Evolutionary conservation across 371 early-diverging fungal species (phyloP).

Genomic region (Mucor racemosus): DNA sequence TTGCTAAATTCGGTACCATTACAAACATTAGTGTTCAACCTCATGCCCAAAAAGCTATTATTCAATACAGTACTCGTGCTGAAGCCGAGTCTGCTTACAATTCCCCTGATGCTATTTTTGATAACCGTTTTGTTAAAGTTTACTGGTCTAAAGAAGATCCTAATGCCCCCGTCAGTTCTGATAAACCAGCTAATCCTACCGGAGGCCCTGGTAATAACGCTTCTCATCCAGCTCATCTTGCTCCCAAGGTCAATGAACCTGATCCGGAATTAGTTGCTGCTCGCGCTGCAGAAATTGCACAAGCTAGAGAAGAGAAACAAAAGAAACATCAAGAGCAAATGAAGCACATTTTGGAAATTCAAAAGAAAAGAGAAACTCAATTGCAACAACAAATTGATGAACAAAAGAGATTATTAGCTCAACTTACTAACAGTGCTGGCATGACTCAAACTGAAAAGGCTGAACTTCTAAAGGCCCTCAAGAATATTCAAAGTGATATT

Average conservation of each 20-base stretch:
- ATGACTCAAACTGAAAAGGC: slow-evolving; percentile 58
- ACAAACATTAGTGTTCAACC: slow-evolving; percentile 71
- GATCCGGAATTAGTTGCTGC: slow-evolving; percentile 53
- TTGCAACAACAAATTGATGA: slow-evolving; percentile 66
- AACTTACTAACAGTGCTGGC: slow-evolving; percentile 53
- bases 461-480: slow-evolving; percentile 52
- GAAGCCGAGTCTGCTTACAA: slow-evolving; percentile 79
- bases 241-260: slow-evolving; percentile 37
- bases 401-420: slow-evolving; percentile 64
- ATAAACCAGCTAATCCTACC: background rate
- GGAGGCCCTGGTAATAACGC: background rate
- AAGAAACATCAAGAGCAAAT: slow-evolving; percentile 59
- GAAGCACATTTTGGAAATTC: slow-evolving; percentile 60
- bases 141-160: slow-evolving; percentile 67
- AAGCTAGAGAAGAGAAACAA: slow-evolving; percentile 42
- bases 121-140: slow-evolving; percentile 88
- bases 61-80: slow-evolving; percentile 63
- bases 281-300: slow-evolving; percentile 49
- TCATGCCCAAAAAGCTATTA: slow-evolving; percentile 57
- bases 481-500: slow-evolving; percentile 40
- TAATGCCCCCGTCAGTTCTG: slow-evolving; percentile 2
- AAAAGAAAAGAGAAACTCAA: slow-evolving; percentile 62
- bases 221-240: slow-evolving; percentile 15
- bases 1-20: slow-evolving; percentile 76
- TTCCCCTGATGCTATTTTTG: slow-evolving; percentile 85